These are phyloP conservation scores for Ilyonectria robusta DNA, from an alignment of 2,329 filamentous ascomycete species.

Conservation along the genomic window DNA sequence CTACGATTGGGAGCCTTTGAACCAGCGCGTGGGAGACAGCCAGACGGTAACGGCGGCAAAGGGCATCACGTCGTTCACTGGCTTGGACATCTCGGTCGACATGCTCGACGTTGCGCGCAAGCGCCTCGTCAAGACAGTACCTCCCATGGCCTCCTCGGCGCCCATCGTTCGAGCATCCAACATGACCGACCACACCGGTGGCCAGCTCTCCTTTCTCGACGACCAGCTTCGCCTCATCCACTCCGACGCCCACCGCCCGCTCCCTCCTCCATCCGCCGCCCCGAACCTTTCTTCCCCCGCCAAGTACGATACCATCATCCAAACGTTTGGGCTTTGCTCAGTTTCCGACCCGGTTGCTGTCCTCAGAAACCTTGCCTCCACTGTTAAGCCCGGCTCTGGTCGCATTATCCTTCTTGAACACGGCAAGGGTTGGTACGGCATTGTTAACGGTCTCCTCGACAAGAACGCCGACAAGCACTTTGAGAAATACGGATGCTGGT, in stretches of 20 bases:
- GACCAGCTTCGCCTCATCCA: conserved; percentile 63
- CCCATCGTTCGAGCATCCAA: conserved; percentile 52
- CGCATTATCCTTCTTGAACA: conserved; percentile 75
- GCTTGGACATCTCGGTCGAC: conserved; percentile 71
- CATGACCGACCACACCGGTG: conserved; percentile 53
- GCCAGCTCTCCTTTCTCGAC: conserved; percentile 57
- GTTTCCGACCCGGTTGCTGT: conserved; percentile 70
- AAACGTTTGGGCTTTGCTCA: conserved; percentile 76
- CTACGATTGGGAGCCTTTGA: conserved; percentile 68
- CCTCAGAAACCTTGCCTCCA: conserved; percentile 66
- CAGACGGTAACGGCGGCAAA: conserved; percentile 27
- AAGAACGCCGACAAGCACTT: conserved; percentile 69
- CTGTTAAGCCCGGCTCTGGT: conserved; percentile 67
- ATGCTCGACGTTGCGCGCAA: conserved; percentile 72
- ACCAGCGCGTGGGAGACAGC: conserved; percentile 39
- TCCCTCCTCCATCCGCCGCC: conserved; percentile 56
- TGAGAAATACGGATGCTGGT: conserved; percentile 75
- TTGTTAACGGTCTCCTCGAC: conserved; percentile 71
- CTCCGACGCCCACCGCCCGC: conserved; percentile 61
- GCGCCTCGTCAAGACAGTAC: conserved; percentile 63
- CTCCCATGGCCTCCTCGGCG: conserved; percentile 52
- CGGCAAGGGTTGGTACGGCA: conserved; percentile 68
- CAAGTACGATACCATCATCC: conserved; percentile 74
- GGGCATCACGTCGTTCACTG: conserved; percentile 70
- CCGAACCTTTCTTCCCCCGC: conserved; percentile 51